These are phyloP conservation scores for Globisporangium heterothallicum DNA, from an alignment of 352 stramenopile species.

Conservation along the genomic window DNA sequence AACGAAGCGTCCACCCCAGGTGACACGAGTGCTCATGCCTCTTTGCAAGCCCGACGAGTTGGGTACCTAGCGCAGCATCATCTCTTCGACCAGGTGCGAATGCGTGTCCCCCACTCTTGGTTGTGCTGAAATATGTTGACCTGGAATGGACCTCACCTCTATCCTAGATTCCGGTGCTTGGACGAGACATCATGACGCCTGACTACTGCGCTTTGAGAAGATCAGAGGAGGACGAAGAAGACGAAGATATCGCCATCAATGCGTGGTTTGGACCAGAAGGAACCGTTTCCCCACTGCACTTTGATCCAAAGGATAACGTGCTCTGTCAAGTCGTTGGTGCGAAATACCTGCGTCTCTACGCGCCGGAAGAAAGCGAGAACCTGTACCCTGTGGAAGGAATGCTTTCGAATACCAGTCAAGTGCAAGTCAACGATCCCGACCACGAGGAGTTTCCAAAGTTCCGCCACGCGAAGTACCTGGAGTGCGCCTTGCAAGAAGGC, in stretches of 20 bases:
- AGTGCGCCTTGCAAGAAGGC: constrained; percentile 63
- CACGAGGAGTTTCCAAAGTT: constrained; percentile 52
- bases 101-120: background rate
- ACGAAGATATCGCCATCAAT: constrained; percentile 78
- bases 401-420: constrained; percentile 82
- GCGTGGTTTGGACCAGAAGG: constrained; percentile 80
- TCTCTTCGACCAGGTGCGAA: constrained; percentile 84
- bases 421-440: constrained; percentile 54
- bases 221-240: constrained; percentile 19
- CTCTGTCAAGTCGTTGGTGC: constrained; percentile 80
- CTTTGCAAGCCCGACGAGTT: constrained; percentile 6
- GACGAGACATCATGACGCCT: constrained; percentile 75
- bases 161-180: constrained; percentile 69
- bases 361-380: constrained; percentile 52
- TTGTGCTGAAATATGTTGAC: too few species aligned
- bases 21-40: background rate
- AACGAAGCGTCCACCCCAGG: background rate
- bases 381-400: constrained; percentile 83
- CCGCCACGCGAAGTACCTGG: constrained; percentile 39
- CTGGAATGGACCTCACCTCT: too few species aligned
- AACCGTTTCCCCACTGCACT: constrained; percentile 86
- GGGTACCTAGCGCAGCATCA: constrained; percentile 88
- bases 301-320: constrained; percentile 88
- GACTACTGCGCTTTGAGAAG: constrained; percentile 85
- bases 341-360: constrained; percentile 84